Percentiles rank a stretch among this genome's conserved stretches.
Conservation (phyloP, 257 asterid genomes). For the Solanum chilense region DNA sequence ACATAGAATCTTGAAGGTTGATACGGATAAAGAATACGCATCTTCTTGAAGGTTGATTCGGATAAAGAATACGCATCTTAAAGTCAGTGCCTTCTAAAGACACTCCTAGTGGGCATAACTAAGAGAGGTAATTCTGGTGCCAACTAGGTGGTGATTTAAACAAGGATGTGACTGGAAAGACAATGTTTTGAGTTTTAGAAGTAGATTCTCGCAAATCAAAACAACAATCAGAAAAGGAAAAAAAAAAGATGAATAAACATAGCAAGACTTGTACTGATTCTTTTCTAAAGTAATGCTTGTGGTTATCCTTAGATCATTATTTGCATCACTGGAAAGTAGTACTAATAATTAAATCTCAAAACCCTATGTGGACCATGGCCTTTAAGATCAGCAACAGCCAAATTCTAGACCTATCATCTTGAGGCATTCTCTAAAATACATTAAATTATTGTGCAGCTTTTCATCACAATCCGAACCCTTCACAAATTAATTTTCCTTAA, state of each 20-base stretch:
- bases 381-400: background rate
- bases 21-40: background rate
- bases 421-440: background rate
- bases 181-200: background rate
- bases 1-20: background rate
- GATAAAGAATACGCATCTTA: background rate
- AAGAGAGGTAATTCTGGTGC: background rate
- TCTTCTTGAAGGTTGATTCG: background rate
- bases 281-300: background rate
- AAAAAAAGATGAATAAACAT: background rate
- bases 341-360: background rate
- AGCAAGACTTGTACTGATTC: background rate
- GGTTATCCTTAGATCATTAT: background rate
- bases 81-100: background rate
- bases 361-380: background rate
- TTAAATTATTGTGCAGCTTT: background rate
- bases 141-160: background rate
- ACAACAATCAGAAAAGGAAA: background rate
- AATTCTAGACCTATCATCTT: background rate
- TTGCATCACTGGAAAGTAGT: background rate
- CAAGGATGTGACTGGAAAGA: background rate
- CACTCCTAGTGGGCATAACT: background rate
- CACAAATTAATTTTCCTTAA: background rate
- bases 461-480: background rate
- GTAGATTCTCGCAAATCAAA: background rate